Conservation (phyloP, 257 asterid genomes). For the Jaltomata sinuosa region DNA sequence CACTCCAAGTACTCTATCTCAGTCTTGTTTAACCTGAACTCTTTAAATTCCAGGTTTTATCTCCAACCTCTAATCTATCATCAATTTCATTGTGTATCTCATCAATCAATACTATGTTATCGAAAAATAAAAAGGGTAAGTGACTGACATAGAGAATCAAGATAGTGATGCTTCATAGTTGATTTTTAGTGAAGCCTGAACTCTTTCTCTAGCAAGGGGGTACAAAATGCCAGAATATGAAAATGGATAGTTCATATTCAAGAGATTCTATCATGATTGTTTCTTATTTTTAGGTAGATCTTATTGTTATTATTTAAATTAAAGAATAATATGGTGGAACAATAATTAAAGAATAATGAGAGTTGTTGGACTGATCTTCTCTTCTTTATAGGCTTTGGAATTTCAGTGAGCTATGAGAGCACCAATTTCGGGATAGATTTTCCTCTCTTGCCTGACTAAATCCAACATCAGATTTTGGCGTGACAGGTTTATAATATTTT, state of each 20-base stretch:
- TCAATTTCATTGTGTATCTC: not conserved
- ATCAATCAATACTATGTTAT: not conserved
- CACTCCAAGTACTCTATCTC: too few relatives aligned
- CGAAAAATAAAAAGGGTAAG: not conserved
- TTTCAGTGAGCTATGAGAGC: constrained; percentile 14
- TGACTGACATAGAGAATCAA: not conserved
- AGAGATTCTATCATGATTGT: constrained; percentile 25
- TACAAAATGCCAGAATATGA: not conserved
- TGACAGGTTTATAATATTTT: constrained; percentile 6
- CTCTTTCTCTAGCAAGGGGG: not conserved
- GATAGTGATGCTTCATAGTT: not conserved
- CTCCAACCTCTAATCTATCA: too few relatives aligned
- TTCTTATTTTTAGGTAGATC: constrained; percentile 31
- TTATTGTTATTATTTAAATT: constrained; percentile 1
- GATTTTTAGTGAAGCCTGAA: not conserved
- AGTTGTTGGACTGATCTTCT: not conserved
- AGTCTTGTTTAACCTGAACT: too few relatives aligned
- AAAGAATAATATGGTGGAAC: not conserved
- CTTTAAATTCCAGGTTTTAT: too few relatives aligned
- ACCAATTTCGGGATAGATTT: constrained; percentile 20
- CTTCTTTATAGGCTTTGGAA: not conserved
- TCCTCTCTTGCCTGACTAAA: constrained; percentile 16
- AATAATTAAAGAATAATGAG: constrained; percentile 24
- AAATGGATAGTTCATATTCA: not conserved
- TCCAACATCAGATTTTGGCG: constrained; percentile 36